Base-by-base conservation (phyloP, 2,329 filamentous ascomycete species). In the Penicillium sclerotiorum region DNA sequence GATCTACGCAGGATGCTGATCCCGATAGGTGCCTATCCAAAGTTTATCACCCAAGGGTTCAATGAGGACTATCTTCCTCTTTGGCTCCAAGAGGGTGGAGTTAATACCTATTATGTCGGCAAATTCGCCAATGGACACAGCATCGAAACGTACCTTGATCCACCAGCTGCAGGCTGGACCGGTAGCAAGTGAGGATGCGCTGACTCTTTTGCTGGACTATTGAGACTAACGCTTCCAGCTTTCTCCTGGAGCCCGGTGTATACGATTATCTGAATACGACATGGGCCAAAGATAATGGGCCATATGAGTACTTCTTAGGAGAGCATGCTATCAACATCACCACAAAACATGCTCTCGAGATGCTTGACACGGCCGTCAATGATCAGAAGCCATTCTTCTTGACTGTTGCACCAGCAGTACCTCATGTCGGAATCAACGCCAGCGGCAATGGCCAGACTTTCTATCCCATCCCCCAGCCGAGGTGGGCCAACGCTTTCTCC, bases 191-290 rank as follows among this genome's bases (percentile, higher is more conserved):
- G n/a, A 40, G 12, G 37, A 23, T 22, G 6, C 21, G 3, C 18
- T 20, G 8, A 40, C n/a, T 37, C 35, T 20, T 8, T 37, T 13
- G 5, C 20, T 23, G 6, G 9, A 23, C 5, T 8, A 4, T 22
- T 6, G 25, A 4, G 7, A n/a, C 37, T 32, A n/a, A 32, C 37
- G 8, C n/a, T n/a, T n/a, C n/a, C 7, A 40, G 73, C 41, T 73
- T 77, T 49, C 58, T 75, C 12, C 64, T 76, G 6, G 65, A 70
- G 41, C 67, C 67, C 2, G 62, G 55, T 56, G 88, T 85, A 0
- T 88, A 89, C 59, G 71, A 79, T 39, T 89, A 88, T 61, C 74
- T 83, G 18, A 86, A 88, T 59, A 74, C 80, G 1, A 83, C 78
- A 7, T 85, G 83, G 63, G 79, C 84, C 49, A 75, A 80, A 5